Evolutionary conservation across 805 yeast genomes (phyloP).

Genomic region (Aciculoconidium aculeatum): DNA sequence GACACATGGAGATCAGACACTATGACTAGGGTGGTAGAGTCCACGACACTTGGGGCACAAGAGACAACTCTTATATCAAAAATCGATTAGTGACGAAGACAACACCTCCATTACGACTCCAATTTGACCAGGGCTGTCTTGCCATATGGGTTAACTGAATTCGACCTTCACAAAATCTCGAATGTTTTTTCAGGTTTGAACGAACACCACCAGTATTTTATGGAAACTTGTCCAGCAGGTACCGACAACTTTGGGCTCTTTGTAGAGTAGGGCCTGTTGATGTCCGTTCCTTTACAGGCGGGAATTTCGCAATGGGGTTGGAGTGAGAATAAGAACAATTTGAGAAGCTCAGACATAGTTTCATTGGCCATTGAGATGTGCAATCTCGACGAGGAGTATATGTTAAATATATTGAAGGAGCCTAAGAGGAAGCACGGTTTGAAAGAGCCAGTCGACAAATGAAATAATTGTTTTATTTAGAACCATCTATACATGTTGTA

Average conservation of each 20-base stretch:
- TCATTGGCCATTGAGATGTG: conserved; percentile 61
- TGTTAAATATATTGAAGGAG: conserved; percentile 45
- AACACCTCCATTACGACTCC: conserved; percentile 62
- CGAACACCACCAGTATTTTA: conserved; percentile 60
- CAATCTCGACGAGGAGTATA: conserved; percentile 40
- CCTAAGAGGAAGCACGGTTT: conserved; percentile 59
- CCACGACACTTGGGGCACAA: conserved; percentile 61
- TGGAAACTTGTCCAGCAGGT: conserved; percentile 65
- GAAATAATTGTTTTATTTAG: conserved; percentile 18
- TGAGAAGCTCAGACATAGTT: conserved; percentile 45
- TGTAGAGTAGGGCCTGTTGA: conserved; percentile 59
- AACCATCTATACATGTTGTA: conserved; percentile 42
- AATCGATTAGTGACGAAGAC: conserved; percentile 56
- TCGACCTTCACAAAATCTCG: conserved; percentile 63
- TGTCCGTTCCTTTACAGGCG: conserved; percentile 64
- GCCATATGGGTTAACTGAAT: conserved; percentile 58
- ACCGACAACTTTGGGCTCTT: conserved; percentile 60
- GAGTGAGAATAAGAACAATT: conserved; percentile 52
- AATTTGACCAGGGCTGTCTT: conserved; percentile 54
- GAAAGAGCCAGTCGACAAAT: conserved; percentile 9
- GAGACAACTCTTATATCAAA: conserved; percentile 70
- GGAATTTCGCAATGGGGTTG: conserved; percentile 66
- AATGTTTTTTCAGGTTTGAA: conserved; percentile 66
- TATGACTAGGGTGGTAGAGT: conserved; percentile 63
- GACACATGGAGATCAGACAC: conserved; percentile 50